Evolutionary conservation across 345 rosid genomes (phyloP), one percentile per base, ranked within the genome.

Genomic region (rapeseed (Brassica napus)): DNA sequence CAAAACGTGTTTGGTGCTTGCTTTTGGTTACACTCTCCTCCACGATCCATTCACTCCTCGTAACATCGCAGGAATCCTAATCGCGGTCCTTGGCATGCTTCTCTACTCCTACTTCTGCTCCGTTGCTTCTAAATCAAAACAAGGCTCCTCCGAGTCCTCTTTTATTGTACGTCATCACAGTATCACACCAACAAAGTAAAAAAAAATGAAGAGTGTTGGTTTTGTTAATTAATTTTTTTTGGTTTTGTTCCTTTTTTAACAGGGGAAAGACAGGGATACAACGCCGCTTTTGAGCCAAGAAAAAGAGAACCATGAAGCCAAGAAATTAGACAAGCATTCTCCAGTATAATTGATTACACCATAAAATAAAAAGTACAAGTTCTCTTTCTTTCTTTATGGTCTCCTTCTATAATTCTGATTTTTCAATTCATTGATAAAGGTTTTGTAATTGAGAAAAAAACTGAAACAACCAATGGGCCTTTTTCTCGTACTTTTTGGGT

Each of bases 1-100:
- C 73, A 95, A 95, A 75, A 95, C 99, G 2, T 95, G 99, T 77
- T 90, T 95, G 62, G 94, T 95, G 37, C 98, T 95, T 21, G 89
- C 83, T 6, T 89, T 95, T 76, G 99, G 99, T 14, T 95, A 95
- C 77, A 95, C 98, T 0, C 72, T 95, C 8, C 75, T 95, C 66
- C 98, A 91, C 66, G 99, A 95, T 44, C 99, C 99, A 23, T 95
- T 95, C 85, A 90, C 96, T 0, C 72, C 76, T 21, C 92, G 96
- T 82, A 95, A 95, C 89, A 85, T 92, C 23, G 57, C 91, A 52
- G 99, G 99, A 7, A 95, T 95, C 26, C 85, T 91, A 0, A 77
- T 95, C 30, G 99, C 99, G 15, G 87, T 95, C 21, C 79, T 88
- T 18, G 99, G 99, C 26, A 95, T 95, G 99, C 94, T 87, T 16